Conservation (phyloP, 2,329 filamentous ascomycete genomes). For the Sordariomycetes sp. region DNA sequence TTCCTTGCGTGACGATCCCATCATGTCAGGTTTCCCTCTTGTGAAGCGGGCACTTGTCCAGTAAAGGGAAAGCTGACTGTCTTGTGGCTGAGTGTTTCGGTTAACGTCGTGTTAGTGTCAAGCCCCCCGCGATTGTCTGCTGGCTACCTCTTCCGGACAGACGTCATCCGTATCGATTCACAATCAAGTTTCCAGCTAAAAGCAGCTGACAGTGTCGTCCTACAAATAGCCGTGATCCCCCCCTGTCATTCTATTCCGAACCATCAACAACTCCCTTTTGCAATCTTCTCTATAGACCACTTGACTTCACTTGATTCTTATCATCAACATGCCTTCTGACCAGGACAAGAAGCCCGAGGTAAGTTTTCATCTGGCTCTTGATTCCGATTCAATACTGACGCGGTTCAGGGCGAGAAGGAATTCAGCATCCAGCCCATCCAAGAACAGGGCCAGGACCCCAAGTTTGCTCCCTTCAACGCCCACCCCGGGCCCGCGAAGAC, state of each 20-base stretch:
- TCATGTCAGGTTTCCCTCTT: too few species aligned
- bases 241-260: not conserved
- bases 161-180: not conserved
- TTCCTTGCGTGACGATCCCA: too few species aligned
- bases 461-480: slow-evolving; percentile 43
- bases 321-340: slow-evolving; percentile 3
- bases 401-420: slow-evolving; percentile 28
- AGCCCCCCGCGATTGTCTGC: not conserved
- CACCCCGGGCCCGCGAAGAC: slow-evolving; percentile 49
- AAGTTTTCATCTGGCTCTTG: not conserved
- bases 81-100: too few species aligned
- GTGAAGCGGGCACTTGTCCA: too few species aligned
- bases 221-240: too few species aligned
- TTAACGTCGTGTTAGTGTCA: too few species aligned
- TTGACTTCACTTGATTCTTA: too few species aligned
- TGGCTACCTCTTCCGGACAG: not conserved
- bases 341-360: slow-evolving; percentile 5
- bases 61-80: too few species aligned
- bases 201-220: too few species aligned
- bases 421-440: slow-evolving; percentile 36
- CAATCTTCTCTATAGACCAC: too few species aligned
- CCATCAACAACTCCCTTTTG: too few species aligned
- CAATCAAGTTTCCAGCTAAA: not conserved
- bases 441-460: slow-evolving; percentile 29
- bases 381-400: not conserved